Conservation (phyloP, 768 basidiomycete genomes). For the Omphalotus guepiniiformis region DNA sequence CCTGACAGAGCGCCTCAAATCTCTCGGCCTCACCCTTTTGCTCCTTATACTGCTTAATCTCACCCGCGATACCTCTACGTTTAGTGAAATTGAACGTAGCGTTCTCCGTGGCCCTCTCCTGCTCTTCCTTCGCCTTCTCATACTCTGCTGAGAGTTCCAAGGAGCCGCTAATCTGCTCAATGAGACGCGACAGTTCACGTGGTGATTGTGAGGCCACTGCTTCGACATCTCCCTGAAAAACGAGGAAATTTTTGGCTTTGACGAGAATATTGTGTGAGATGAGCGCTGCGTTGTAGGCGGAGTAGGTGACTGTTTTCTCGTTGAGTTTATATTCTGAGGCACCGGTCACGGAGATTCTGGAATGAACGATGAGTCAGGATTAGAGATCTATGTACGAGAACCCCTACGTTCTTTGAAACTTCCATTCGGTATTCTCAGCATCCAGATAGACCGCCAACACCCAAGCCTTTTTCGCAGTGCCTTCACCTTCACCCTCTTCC, state of each 20-base stretch:
- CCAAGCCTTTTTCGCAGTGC: constrained; percentile 91
- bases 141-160: constrained; percentile 87
- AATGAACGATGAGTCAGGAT: constrained; percentile 5
- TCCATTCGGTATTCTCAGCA: constrained; percentile 73
- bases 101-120: constrained; percentile 89
- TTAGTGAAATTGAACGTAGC: constrained; percentile 95
- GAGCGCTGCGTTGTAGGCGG: constrained; percentile 85
- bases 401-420: constrained; percentile 87
- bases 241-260: constrained; percentile 98
- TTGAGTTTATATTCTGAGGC: constrained; percentile 92
- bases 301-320: constrained; percentile 74
- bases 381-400: constrained; percentile 2
- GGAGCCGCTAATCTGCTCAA: constrained; percentile 95
- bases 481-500: constrained; percentile 61
- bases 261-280: constrained; percentile 92
- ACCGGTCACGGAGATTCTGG: constrained; percentile 82
- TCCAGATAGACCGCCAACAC: constrained; percentile 91
- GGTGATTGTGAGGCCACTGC: constrained; percentile 94
- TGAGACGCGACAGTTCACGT: constrained; percentile 80
- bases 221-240: constrained; percentile 99
- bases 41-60: constrained; percentile 96
- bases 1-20: constrained; percentile 73
- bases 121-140: constrained; percentile 80
- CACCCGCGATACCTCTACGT: constrained; percentile 86
- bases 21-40: constrained; percentile 91